Evolutionary conservation across 345 rosid genomes (phyloP).

Genomic region (Populus ilicifolia): DNA sequence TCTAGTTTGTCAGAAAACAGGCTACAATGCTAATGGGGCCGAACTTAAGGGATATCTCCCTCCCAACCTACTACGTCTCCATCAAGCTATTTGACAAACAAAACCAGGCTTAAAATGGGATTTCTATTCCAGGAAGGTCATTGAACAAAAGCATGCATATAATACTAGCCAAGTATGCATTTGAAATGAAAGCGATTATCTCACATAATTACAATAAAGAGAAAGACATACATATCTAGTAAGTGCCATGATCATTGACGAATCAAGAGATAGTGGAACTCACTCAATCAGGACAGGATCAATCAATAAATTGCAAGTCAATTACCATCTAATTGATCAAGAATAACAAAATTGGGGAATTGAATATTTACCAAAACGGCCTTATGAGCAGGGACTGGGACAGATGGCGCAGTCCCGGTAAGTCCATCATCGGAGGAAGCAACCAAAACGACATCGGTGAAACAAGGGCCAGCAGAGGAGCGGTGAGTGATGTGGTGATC

Average conservation of each 20-base stretch:
- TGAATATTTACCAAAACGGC: constrained; percentile 55
- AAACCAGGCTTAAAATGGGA: no score
- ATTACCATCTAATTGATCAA: background rate
- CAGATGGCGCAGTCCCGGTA: constrained; percentile 25
- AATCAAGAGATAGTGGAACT: background rate
- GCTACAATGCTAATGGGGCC: background rate
- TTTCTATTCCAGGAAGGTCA: no score
- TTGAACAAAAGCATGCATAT: background rate
- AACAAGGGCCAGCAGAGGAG: constrained; percentile 22
- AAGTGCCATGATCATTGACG: background rate
- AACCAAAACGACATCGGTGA: constrained; percentile 62
- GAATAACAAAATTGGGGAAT: background rate
- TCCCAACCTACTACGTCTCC: no score
- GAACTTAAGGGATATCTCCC: background rate
- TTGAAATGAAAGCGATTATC: background rate
- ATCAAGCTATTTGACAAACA: no score
- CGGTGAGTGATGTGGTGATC: constrained; percentile 30
- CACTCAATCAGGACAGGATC: background rate
- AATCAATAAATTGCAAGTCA: background rate
- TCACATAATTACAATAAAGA: background rate
- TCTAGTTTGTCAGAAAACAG: background rate
- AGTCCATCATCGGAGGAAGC: constrained; percentile 42
- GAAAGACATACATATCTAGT: background rate
- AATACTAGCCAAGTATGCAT: background rate
- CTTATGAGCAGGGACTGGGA: constrained; percentile 62